A percentile compares a stretch with the other conserved stretches of the same genome.
Conservation (phyloP, 306 rosid genomes). For the Canavalia ensiformis region DNA sequence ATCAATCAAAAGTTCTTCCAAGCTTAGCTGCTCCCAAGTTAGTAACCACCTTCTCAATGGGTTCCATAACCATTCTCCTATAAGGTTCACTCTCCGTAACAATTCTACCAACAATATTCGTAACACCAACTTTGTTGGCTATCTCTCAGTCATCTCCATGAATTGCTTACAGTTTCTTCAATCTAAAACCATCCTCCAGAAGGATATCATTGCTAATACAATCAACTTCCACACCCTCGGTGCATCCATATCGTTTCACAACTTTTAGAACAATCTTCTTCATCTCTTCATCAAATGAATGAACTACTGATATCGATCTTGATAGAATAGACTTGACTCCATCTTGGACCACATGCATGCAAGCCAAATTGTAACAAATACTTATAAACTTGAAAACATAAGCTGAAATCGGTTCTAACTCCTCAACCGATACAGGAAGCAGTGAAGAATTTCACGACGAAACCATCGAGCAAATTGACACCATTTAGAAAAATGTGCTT, state of each 20-base stretch:
- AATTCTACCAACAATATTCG: constrained; percentile 91
- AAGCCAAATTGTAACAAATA: no score
- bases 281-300: constrained; percentile 99
- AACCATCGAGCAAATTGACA: no score
- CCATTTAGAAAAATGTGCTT: no score
- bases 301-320: constrained; percentile 14
- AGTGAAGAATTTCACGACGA: no score
- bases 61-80: constrained; percentile 98
- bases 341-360: no score
- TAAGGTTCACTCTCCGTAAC: constrained; percentile 99
- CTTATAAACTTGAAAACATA: no score
- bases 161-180: constrained; percentile 93
- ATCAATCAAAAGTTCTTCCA: constrained; percentile 96
- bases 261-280: constrained; percentile 96
- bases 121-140: constrained; percentile 96
- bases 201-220: constrained; percentile 63
- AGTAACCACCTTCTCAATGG: constrained; percentile 95
- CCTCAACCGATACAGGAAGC: no score
- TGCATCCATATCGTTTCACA: constrained; percentile 96
- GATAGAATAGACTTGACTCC: no score
- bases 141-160: constrained; percentile 95
- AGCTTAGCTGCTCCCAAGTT: constrained; percentile 91
- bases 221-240: constrained; percentile 96
- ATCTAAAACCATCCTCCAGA: constrained; percentile 99
- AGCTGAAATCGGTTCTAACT: no score